Conservation (phyloP, 148 eudicot genomes). For the Oxyria digyna region DNA sequence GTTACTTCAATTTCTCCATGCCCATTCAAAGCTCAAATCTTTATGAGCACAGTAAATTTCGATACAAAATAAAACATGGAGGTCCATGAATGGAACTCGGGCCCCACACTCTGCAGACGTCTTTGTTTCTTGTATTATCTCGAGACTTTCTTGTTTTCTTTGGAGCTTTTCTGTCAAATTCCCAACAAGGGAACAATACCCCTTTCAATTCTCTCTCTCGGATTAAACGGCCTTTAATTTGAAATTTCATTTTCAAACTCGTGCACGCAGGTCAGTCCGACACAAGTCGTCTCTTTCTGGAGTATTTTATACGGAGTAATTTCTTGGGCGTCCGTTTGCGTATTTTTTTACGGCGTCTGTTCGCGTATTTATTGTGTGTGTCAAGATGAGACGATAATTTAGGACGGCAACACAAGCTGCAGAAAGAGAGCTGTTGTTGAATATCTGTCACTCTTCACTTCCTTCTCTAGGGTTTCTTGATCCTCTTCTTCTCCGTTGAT, state of each 20-base stretch:
- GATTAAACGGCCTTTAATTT: constrained; percentile 7
- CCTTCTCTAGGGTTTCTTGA: not conserved
- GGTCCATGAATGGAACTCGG: not conserved
- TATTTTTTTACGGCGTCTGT: not conserved
- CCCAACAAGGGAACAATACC: constrained; percentile 1
- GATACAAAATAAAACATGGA: not conserved
- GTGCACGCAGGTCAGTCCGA: not conserved
- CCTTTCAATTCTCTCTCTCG: not conserved
- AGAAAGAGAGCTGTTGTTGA: not conserved
- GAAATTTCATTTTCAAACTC: not conserved
- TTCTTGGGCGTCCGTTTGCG: not conserved
- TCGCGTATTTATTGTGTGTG: constrained; percentile 6
- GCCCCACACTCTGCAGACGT: constrained; percentile 6
- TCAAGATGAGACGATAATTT: constrained; percentile 1
- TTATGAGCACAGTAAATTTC: not conserved
- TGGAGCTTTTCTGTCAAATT: constrained; percentile 3
- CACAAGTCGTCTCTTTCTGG: not conserved
- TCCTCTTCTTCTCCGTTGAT: not conserved
- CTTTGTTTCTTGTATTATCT: not conserved
- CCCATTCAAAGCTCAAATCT: constrained; percentile 1
- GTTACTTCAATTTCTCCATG: not conserved
- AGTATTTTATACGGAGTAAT: not conserved
- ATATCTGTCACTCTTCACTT: not conserved
- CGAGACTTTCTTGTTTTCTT: not conserved
- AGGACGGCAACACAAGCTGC: constrained; percentile 7